Evolutionary conservation across 441 rosid species (phyloP).

Genomic region (Jatropha multifida): DNA sequence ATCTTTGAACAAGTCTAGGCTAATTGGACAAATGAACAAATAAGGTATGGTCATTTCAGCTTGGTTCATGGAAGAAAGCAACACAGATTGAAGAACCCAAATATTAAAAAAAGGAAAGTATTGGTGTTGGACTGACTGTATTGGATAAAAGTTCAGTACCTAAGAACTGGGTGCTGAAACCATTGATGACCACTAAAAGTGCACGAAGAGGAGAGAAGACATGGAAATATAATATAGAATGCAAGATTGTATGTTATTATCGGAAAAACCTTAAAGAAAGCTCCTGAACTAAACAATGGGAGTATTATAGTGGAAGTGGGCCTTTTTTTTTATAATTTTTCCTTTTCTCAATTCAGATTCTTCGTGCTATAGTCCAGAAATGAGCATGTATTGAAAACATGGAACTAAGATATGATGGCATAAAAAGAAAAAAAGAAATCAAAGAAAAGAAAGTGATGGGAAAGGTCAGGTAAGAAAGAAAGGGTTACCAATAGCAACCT

Average conservation of each 20-base stretch:
- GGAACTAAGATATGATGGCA: conserved; percentile 14
- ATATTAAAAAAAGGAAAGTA: not conserved
- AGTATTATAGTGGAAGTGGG: conserved; percentile 2
- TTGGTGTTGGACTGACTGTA: not conserved
- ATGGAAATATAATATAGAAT: not conserved
- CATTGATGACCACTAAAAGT: not conserved
- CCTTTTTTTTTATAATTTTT: not conserved
- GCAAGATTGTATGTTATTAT: not conserved
- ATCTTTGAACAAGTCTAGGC: conserved; percentile 56
- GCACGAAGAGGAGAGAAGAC: not conserved
- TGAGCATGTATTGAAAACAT: conserved; percentile 13
- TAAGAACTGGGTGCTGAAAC: conserved; percentile 7
- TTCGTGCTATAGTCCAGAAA: conserved; percentile 13
- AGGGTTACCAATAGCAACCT: not conserved
- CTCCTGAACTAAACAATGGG: not conserved
- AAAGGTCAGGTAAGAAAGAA: not conserved
- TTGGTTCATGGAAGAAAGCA: conserved; percentile 32
- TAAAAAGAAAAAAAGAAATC: not conserved
- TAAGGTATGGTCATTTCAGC: conserved; percentile 44
- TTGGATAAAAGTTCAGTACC: conserved; percentile 13
- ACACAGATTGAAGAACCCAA: conserved; percentile 5
- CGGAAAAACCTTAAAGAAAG: conserved; percentile 16
- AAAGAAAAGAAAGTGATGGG: conserved; percentile 12
- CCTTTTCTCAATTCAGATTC: conserved; percentile 5
- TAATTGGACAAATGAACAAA: conserved; percentile 63